Percentiles rank a stretch among this genome's conserved stretches.
Evolutionary conservation across 176 grass and related monocot genomes (phyloP).

Genomic region (Zizania latifolia): DNA sequence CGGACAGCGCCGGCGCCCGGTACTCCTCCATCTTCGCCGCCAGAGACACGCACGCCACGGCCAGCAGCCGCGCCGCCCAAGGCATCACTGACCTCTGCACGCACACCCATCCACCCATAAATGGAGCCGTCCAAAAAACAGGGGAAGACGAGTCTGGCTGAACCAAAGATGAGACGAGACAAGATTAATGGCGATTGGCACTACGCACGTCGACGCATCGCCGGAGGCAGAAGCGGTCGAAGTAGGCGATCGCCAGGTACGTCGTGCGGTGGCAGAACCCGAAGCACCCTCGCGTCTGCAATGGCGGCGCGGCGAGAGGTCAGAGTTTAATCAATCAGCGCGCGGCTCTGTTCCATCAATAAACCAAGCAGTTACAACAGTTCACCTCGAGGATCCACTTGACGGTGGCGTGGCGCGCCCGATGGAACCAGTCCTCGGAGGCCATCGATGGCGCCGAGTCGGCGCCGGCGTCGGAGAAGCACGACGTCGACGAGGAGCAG

Average conservation of each 20-base stretch:
- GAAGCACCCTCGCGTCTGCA: constrained; percentile 57
- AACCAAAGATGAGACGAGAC: not conserved
- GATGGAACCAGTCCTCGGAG: constrained; percentile 44
- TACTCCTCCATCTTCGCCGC: constrained; percentile 94
- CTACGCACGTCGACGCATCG: constrained; percentile 56
- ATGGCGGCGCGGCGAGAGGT: not conserved
- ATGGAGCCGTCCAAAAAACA: not conserved
- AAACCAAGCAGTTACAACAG: not conserved
- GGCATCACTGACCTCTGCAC: constrained; percentile 49
- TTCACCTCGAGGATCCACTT: constrained; percentile 73
- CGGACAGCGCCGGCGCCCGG: constrained; percentile 48
- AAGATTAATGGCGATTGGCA: not conserved
- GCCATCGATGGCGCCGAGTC: constrained; percentile 9
- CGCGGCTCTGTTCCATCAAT: not conserved
- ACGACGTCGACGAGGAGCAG: not conserved
- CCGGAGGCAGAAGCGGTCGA: constrained; percentile 74
- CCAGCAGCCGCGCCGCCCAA: constrained; percentile 62
- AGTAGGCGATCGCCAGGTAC: constrained; percentile 64
- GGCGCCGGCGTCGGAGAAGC: not conserved
- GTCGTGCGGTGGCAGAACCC: constrained; percentile 69
- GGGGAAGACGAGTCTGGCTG: no score
- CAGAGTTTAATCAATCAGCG: not conserved
- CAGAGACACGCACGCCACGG: constrained; percentile 70
- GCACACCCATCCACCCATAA: not conserved
- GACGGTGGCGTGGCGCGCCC: constrained; percentile 38